Conservation (phyloP, 2,329 filamentous ascomycete genomes). For the Pestalotiopsis sp. region DNA sequence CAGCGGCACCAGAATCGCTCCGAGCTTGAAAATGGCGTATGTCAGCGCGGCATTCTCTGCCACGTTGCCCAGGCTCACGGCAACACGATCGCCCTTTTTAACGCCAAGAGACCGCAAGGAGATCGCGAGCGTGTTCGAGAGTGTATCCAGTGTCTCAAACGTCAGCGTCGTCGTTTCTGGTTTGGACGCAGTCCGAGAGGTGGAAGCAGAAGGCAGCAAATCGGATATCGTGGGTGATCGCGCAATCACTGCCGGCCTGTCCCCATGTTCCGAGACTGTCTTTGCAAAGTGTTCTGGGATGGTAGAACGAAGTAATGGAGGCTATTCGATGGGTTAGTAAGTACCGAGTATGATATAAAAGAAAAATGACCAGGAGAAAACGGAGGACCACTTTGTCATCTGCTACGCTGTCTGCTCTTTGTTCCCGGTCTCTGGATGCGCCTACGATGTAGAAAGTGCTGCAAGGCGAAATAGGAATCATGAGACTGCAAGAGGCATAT, state of each 20-base stretch:
- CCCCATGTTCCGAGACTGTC: constrained; percentile 66
- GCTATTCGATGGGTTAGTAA: constrained; percentile 45
- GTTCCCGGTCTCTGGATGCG: not conserved
- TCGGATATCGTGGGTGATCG: constrained; percentile 41
- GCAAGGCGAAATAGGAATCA: not conserved
- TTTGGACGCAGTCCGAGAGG: constrained; percentile 51
- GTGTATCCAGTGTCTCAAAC: constrained; percentile 73
- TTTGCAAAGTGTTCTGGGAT: constrained; percentile 73
- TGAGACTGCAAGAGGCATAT: not conserved
- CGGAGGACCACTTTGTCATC: no score
- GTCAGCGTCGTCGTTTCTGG: constrained; percentile 69
- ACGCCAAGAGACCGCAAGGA: constrained; percentile 74
- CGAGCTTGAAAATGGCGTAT: constrained; percentile 91
- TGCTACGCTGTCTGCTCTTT: not conserved
- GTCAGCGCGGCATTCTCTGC: constrained; percentile 82
- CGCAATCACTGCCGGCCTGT: constrained; percentile 61
- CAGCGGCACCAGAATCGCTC: constrained; percentile 89
- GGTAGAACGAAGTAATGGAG: constrained; percentile 67
- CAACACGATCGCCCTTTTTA: constrained; percentile 80
- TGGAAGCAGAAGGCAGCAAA: constrained; percentile 19
- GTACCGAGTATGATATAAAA: not conserved
- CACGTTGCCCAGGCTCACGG: constrained; percentile 83
- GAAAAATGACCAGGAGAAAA: not conserved
- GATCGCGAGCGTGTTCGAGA: constrained; percentile 75
- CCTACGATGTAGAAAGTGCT: not conserved